Evolutionary conservation across 345 rosid genomes (phyloP).

Genomic region (Firmiana major): DNA sequence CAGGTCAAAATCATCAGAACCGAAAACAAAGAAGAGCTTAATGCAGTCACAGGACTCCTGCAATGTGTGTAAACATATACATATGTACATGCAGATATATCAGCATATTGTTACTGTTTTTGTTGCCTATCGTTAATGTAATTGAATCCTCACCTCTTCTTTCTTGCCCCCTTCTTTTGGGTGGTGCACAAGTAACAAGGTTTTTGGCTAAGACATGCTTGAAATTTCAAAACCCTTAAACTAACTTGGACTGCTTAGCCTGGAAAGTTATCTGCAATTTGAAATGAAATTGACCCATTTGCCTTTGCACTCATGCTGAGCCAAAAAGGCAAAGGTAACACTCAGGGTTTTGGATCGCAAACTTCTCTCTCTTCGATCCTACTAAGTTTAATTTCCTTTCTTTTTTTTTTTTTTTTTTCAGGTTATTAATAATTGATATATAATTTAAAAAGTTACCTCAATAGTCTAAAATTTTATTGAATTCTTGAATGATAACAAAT

Average conservation of each 20-base stretch:
- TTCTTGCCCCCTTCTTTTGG: not conserved
- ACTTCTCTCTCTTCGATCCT: too few species aligned
- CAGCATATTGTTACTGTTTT: conserved; percentile 11
- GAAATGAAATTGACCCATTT: not conserved
- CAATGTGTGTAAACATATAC: not conserved
- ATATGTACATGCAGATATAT: not conserved
- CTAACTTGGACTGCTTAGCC: not conserved
- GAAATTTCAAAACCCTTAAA: too few species aligned
- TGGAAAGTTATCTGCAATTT: not conserved
- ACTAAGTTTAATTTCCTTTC: too few species aligned
- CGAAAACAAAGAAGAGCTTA: conserved; percentile 9
- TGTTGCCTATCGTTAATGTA: conserved; percentile 31
- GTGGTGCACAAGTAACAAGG: not conserved
- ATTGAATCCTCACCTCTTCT: conserved; percentile 10
- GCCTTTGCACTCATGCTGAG: not conserved
- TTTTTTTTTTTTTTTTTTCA: too few species aligned
- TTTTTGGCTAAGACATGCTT: not conserved
- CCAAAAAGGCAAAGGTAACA: not conserved
- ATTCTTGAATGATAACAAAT: too few species aligned
- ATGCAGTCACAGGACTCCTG: conserved; percentile 46
- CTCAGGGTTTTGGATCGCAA: too few species aligned
- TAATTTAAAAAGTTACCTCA: too few species aligned
- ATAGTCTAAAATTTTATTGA: too few species aligned
- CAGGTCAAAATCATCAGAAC: not conserved
- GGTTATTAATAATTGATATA: too few species aligned